Evolutionary conservation across 257 asterid genomes (phyloP).

Genomic region (Solanum boliviense): DNA sequence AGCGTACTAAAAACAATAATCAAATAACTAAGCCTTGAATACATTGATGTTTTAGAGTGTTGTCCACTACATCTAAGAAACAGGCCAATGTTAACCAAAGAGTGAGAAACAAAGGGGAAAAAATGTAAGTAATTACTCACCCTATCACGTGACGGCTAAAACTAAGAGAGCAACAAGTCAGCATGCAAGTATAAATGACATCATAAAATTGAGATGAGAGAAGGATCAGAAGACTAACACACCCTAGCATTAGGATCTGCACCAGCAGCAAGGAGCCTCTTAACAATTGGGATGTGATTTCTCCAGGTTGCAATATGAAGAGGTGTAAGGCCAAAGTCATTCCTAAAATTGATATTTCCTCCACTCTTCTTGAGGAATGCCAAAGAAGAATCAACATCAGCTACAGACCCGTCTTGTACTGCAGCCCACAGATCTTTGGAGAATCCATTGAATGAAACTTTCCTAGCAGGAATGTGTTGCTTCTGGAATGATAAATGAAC

Average conservation of each 20-base stretch:
- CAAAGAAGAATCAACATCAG: constrained; percentile 62
- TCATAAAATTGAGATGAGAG: constrained; percentile 15
- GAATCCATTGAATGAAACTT: constrained; percentile 19
- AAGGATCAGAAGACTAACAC: constrained; percentile 21
- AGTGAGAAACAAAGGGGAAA: neutral
- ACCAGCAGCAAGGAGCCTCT: constrained; percentile 91
- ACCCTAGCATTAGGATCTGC: constrained; percentile 99
- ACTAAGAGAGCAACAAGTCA: constrained; percentile 13
- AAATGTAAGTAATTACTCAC: neutral
- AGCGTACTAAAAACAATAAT: neutral
- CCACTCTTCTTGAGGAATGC: constrained; percentile 65
- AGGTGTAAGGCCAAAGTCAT: constrained; percentile 70
- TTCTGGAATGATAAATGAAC: constrained; percentile 43
- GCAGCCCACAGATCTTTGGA: constrained; percentile 70
- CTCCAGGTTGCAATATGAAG: constrained; percentile 96
- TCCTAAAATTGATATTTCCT: constrained; percentile 71
- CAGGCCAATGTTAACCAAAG: neutral
- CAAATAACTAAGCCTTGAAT: neutral
- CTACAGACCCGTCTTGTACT: constrained; percentile 54
- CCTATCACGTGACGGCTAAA: constrained; percentile 8
- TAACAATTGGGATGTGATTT: constrained; percentile 74
- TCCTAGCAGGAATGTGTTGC: constrained; percentile 39
- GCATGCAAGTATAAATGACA: constrained; percentile 9
- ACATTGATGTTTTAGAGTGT: neutral
- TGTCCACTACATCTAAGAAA: neutral